Percentiles rank a stretch among this genome's conserved stretches.
Evolutionary conservation across 257 asterid genomes (phyloP).

Genomic region (Solanum appendiculatum): DNA sequence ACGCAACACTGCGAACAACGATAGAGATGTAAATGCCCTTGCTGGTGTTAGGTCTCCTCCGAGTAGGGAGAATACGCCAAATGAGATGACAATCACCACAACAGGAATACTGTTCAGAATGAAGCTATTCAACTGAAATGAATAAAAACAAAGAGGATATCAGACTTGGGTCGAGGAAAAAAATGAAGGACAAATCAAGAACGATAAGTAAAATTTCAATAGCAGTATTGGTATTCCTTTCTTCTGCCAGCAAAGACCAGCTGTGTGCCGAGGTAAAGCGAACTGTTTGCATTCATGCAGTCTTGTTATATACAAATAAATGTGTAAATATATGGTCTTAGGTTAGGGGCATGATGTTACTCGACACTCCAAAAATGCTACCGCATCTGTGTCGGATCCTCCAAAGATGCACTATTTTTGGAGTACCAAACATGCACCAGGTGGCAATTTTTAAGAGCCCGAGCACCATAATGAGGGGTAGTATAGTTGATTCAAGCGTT

Average conservation of each 20-base stretch:
- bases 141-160: constrained; percentile 2
- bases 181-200: background rate
- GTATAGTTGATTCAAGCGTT: background rate
- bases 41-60: constrained; percentile 98
- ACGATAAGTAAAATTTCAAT: background rate
- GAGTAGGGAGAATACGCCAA: constrained; percentile 68
- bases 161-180: constrained; percentile 1
- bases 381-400: background rate
- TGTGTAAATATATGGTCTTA: background rate
- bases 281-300: background rate
- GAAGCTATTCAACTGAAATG: constrained; percentile 69
- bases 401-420: background rate
- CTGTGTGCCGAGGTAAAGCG: background rate
- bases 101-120: constrained; percentile 85
- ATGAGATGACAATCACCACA: constrained; percentile 79
- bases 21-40: constrained; percentile 90
- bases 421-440: background rate
- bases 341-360: background rate
- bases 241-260: background rate
- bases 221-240: background rate
- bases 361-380: background rate
- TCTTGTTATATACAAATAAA: background rate
- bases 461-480: background rate
- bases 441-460: background rate
- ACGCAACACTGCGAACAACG: constrained; percentile 82